Evolutionary conservation across 169 alveolate genomes (phyloP).

Genomic region (Neospora caninum): DNA sequence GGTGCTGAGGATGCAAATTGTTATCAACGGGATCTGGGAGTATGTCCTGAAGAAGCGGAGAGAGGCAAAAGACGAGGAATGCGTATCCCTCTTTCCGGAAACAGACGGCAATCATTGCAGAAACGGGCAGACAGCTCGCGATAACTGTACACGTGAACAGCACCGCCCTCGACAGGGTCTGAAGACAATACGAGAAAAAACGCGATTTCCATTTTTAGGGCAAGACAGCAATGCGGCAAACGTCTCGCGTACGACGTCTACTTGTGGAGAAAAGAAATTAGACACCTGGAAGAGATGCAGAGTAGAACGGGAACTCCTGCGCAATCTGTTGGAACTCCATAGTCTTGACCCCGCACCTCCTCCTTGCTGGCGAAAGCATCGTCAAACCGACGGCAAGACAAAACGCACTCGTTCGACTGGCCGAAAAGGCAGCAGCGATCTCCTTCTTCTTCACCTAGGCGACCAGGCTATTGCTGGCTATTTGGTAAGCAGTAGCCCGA

Average conservation of each 20-base stretch:
- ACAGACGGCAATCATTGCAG: no score
- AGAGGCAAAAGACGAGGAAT: no score
- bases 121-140: no score
- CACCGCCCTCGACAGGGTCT: no score
- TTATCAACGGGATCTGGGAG: background rate
- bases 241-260: no score
- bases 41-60: background rate
- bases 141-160: no score
- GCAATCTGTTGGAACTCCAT: background rate
- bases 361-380: background rate
- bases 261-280: background rate
- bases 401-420: no score
- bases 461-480: background rate
- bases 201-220: no score
- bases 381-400: no score
- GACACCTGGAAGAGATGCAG: background rate
- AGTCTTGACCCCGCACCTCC: background rate
- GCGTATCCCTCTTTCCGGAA: no score
- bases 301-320: background rate
- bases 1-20: background rate
- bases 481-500: background rate
- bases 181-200: no score
- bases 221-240: no score
- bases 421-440: background rate
- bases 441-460: background rate